Evolutionary conservation across 139 green algal genomes (phyloP).

Genomic region (Chlorella sp.): DNA sequence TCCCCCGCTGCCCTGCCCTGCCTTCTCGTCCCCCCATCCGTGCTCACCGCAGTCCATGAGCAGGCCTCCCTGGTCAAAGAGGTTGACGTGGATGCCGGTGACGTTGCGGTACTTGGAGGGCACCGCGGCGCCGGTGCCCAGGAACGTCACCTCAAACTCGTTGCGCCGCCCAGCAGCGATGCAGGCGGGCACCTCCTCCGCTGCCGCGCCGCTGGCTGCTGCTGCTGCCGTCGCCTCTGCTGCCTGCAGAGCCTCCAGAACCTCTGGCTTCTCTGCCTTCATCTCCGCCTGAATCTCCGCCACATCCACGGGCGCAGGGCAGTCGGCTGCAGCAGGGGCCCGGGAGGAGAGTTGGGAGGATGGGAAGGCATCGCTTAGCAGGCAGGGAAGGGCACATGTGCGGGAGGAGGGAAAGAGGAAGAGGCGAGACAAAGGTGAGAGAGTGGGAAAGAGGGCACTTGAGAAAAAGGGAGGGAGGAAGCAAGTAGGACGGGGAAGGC

Average conservation of each 20-base stretch:
- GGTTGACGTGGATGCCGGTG: slow-evolving; percentile 83
- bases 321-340: slow-evolving; percentile 11
- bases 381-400: no score
- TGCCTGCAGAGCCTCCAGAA: background rate
- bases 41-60: slow-evolving; percentile 87
- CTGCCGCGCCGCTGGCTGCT: no score
- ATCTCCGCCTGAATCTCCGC: slow-evolving; percentile 30
- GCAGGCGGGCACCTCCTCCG: slow-evolving; percentile 1
- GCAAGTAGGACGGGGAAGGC: no score
- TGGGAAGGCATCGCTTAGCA: background rate
- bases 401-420: no score
- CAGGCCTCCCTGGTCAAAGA: slow-evolving; percentile 72
- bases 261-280: slow-evolving; percentile 34
- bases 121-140: slow-evolving; percentile 75
- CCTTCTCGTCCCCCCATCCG: background rate
- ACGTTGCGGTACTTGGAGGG: slow-evolving; percentile 98
- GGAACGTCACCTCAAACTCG: slow-evolving; percentile 63
- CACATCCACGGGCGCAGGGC: slow-evolving; percentile 23
- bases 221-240: background rate
- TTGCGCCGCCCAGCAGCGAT: slow-evolving; percentile 23
- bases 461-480: background rate
- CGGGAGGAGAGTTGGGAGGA: background rate
- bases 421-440: background rate
- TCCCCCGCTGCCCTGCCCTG: background rate
- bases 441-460: background rate